Base-by-base conservation (phyloP, 139 green algal species). In the Coccomyxa sp. region DNA sequence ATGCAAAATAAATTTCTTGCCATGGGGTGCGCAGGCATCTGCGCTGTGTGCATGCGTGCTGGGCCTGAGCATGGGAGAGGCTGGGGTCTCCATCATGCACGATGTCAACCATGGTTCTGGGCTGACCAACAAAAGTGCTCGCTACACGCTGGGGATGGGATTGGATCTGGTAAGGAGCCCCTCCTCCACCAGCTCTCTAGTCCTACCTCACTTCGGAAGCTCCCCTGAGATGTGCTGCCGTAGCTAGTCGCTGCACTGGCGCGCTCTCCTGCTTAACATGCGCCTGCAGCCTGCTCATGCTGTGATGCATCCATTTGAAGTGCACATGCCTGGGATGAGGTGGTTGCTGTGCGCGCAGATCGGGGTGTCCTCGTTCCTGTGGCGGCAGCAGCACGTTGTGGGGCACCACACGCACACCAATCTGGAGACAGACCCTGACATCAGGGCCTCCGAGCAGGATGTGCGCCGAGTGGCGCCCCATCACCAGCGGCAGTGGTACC, bases 311-410 rank as follows among this genome's bases (percentile, higher is more conserved):
- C 27, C 18, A 22, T 31, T 64, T 64, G 27, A 3, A 3, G 18
- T 64, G 50, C 22, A 6, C 27, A 18, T 64, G 50, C 22, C 50
- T 64, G 50, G 5, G 27, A 64, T 22, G 27, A 64, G 27, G 10
- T 71, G 64, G n/a, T 71, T 22, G 29, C 64, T 58, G 44, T 5
- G n/a, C 10, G 64, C 58, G 64, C 64, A 71, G 64, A 36, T 71
- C 31, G 90, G 90, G 24, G 89, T 88, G 36, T 89, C 83, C 6
- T 86, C 78, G n/a, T 94, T 93, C 77, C 92, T 93, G 85, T 94
- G 90, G 90, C 88, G 85, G 81, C 89, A 93, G 86, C 88, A 93
- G 80, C 90, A 94, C 75, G 89, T 94, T n/a, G 86, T 92, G 41
- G 90, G 90, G 1, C 90, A 94, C 77, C 90, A 94, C 79, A 81